Evolutionary conservation across 2,329 filamentous ascomycete species (phyloP).

Genomic region (Diplodia sapinea): DNA sequence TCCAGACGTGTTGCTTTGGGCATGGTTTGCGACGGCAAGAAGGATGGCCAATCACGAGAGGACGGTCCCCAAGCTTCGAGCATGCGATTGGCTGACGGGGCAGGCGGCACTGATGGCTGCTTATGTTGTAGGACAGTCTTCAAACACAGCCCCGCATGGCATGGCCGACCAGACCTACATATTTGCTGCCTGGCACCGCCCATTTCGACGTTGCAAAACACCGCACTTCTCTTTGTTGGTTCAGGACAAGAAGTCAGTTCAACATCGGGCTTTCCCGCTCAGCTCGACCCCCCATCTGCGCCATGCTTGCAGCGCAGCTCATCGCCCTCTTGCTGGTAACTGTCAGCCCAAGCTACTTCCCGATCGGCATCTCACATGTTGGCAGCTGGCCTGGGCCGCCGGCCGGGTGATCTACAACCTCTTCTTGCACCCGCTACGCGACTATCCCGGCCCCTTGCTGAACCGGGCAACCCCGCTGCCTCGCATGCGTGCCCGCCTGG

Average conservation of each 20-base stretch:
- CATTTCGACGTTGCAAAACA: too few species aligned
- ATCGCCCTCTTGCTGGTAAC: conserved; percentile 10
- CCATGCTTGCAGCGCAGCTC: neutral
- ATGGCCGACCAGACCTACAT: neutral
- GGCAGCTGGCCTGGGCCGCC: neutral
- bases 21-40: neutral
- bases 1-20: neutral
- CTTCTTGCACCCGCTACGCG: conserved; percentile 26
- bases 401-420: conserved; percentile 22
- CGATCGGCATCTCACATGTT: neutral
- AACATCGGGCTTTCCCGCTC: neutral
- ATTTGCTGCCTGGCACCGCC: neutral
- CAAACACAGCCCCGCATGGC: conserved; percentile 10
- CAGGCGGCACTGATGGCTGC: neutral
- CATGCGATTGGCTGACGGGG: neutral
- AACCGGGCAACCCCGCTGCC: conserved; percentile 48
- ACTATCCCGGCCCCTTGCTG: conserved; percentile 29
- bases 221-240: neutral
- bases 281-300: neutral
- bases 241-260: too few species aligned
- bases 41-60: neutral
- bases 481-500: conserved; percentile 39
- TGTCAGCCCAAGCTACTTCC: neutral
- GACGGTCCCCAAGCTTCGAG: neutral
- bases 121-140: neutral